Evolutionary conservation across 805 yeast genomes (phyloP), one percentile per base, ranked within the genome.

Genomic region (Wickerhamomyces ciferrii): DNA sequence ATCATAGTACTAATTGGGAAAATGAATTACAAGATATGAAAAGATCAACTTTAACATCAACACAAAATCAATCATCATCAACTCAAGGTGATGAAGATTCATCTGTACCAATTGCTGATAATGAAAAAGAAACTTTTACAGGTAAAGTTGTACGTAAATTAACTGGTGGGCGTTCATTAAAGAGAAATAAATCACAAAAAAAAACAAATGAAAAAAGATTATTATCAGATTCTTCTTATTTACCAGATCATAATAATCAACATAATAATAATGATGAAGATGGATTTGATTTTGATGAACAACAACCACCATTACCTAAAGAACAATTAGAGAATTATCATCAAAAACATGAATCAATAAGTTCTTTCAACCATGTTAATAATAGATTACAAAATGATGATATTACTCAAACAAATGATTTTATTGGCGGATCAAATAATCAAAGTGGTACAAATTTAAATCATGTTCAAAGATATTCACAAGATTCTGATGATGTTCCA

Each of bases 1-100:
- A 87, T 51, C 96, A 87, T 63, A 78, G 81, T 53, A 76, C 72
- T 39, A 75, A 85, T 59, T 82, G 94, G 90, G 90, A 84, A 53
- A 67, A 72, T 39, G 84, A 84, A 59, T 34, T 58, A 48, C 52
- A 49, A 29, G 59, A 54, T 14, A n/a, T 48, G 39, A 43, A 35
- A 40, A 39, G 51, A 21, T 50, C 53, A 9, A 21, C 42, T 5
- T 35, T 3, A 53, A 51, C 34, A 25, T 41, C 21, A 24, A 47
- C n/a, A 45, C 50, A 42, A 42, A 55, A 13, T 17, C 39, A 48
- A 15, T 45, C 43, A n/a, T 42, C 43, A 18, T 39, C 54, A 7
- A 58, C 55, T 24, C 53, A 47, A 5, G 41, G 48, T 13, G 52
- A 54, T 18, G 59, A 56, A 27, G 70, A 62, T 34, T 42, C 53